These are phyloP conservation scores for Neolentinus lepideus DNA, from an alignment of 1,284 basidiomycete species.

Conservation along the genomic window DNA sequence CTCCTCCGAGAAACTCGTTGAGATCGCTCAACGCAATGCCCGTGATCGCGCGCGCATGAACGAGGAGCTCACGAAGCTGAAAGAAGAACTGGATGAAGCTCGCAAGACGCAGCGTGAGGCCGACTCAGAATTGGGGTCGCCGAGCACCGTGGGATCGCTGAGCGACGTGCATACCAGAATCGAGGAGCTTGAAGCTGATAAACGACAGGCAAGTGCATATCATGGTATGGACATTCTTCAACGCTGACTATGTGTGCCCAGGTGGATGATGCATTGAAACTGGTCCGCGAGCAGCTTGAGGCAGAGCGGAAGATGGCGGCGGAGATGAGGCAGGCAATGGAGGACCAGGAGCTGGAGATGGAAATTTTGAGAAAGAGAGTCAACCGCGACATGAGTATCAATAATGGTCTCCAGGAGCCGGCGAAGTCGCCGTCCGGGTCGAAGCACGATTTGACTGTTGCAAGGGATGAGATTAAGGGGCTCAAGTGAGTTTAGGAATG, in stretches of 20 bases:
- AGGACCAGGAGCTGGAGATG: slow-evolving; percentile 43
- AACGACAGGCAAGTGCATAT: neutral
- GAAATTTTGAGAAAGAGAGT: slow-evolving; percentile 49
- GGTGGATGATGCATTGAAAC: neutral
- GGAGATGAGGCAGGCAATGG: slow-evolving; percentile 35
- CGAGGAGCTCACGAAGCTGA: slow-evolving; percentile 47
- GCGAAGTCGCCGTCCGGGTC: slow-evolving; percentile 28
- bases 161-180: neutral
- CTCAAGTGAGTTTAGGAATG: slow-evolving; percentile 51
- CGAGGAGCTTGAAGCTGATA: neutral
- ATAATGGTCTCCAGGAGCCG: slow-evolving; percentile 28
- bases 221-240: neutral
- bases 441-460: slow-evolving; percentile 43
- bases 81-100: slow-evolving; percentile 37
- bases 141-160: neutral
- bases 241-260: neutral
- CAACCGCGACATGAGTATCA: slow-evolving; percentile 46
- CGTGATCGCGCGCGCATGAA: slow-evolving; percentile 38
- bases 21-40: slow-evolving; percentile 32
- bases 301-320: slow-evolving; percentile 23
- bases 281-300: slow-evolving; percentile 27
- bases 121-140: neutral
- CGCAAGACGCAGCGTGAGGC: slow-evolving; percentile 14
- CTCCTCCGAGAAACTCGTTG: slow-evolving; percentile 25
- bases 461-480: slow-evolving; percentile 64